phyloP scores from a whole-genome alignment of 148 eudicot genomes.

The Oxyria digyna region DNA sequence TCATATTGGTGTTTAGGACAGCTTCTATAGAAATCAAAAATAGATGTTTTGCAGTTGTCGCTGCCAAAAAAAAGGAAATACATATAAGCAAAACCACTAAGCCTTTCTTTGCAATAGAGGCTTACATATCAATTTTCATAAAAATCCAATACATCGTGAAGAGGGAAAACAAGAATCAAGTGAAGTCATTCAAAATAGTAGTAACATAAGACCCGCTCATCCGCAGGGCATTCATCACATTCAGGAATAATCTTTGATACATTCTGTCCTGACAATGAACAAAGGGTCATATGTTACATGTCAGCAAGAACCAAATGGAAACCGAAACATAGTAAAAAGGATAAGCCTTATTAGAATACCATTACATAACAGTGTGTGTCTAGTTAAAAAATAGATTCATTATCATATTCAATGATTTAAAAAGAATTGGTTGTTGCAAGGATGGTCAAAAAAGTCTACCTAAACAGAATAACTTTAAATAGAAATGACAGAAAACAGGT shows the following conservation, averaged over 20 bases:
- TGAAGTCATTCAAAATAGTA: no score
- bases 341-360: not conserved
- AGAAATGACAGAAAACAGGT: not conserved
- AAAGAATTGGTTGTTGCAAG: no score
- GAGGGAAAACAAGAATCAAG: no score
- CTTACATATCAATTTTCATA: not conserved
- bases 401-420: no score
- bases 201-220: slow-evolving; percentile 33
- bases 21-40: slow-evolving; percentile 39
- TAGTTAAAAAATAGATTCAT: no score
- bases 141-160: no score
- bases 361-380: not conserved
- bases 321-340: not conserved
- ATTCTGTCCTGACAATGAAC: slow-evolving; percentile 17
- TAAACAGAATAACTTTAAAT: no score
- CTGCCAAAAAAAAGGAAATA: slow-evolving; percentile 26
- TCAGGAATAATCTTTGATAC: slow-evolving; percentile 16
- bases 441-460: no score
- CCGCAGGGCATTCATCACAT: not conserved
- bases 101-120: not conserved
- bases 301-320: not conserved
- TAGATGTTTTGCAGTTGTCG: slow-evolving; percentile 38
- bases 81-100: not conserved
- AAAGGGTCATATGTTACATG: not conserved
- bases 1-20: slow-evolving; percentile 37